Conservation (phyloP, 768 basidiomycete genomes). For the Termitomyces sp. region DNA sequence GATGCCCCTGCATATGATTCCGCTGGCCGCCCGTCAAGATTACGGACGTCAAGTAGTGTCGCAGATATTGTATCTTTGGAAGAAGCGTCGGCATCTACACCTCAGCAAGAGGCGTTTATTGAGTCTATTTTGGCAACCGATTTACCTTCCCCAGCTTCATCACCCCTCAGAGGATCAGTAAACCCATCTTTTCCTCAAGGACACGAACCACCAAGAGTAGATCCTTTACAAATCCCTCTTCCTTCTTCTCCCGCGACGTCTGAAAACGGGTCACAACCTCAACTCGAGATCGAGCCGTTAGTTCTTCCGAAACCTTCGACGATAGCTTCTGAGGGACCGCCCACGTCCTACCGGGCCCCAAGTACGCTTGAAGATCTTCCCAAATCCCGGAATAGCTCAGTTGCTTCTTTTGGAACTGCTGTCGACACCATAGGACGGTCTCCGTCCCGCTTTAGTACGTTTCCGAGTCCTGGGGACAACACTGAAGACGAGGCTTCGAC, state of each 20-base stretch:
- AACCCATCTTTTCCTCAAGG: neutral
- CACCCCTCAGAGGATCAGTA: neutral
- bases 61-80: slow-evolving; percentile 8
- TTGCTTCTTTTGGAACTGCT: slow-evolving; percentile 28
- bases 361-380: slow-evolving; percentile 6
- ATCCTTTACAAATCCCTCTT: slow-evolving; percentile 12
- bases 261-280: neutral
- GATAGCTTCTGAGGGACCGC: neutral
- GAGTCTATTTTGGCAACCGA: neutral
- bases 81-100: neutral
- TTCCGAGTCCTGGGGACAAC: neutral
- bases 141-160: neutral
- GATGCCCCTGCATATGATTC: slow-evolving; percentile 23
- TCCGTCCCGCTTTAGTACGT: neutral
- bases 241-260: slow-evolving; percentile 1
- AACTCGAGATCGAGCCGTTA: neutral
- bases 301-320: slow-evolving; percentile 5
- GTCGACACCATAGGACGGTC: slow-evolving; percentile 20
- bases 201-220: neutral
- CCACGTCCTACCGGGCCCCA: slow-evolving; percentile 9
- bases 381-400: slow-evolving; percentile 19
- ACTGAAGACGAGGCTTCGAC: slow-evolving; percentile 3
- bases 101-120: neutral
- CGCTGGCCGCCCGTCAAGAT: slow-evolving; percentile 21
- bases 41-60: slow-evolving; percentile 21